Evolutionary conservation across 2,329 filamentous ascomycete species (phyloP), one percentile per base, ranked within the genome.

Genomic region (Fusarium staphyleae): DNA sequence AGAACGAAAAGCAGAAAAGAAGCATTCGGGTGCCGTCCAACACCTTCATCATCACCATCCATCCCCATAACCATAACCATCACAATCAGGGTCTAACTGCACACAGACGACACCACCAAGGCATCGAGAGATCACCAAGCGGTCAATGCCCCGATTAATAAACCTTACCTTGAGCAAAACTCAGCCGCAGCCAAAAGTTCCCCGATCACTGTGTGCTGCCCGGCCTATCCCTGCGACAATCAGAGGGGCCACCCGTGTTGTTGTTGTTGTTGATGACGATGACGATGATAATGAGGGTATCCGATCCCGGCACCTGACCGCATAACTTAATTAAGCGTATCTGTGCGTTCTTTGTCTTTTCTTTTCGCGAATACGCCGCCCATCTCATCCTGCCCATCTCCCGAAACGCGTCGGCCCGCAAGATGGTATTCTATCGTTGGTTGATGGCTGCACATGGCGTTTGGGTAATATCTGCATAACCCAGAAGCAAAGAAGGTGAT

Each of bases 181-280:
- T 24, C 22, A 24, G 22, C 22, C 22, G 9, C 22, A 24, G 22
- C 22, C 22, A 24, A 8, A 24, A 8, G 7, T 9, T 24, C 22
- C 22, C 33, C 12, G n/a, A 34, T 45, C 43, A 14, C 14, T 33
- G 14, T 6, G 4, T 22, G 19, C 28, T 26, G 24, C 34, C 24
- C 16, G 15, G 35, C 13, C 16, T 36, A 48, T 48, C 45, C 45
- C 10, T 48, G 35, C 45, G 44, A 26, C 22, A 46, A 46, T 46
- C 42, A 45, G 14, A 24, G 22, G 22, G 30, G 19, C 10, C 18
- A 11, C 10, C 14, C 26, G n/a, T 35, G 22, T 6, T 6, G 19
- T 22, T 6, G n/a, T n/a, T 6, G 19, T 22, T 4, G 19, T 22
- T 22, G 19, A 24, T 24, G 4, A 24, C 9, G 22, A 9, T 24